Conservation (phyloP, 1,284 basidiomycete species). For the Papiliotrema laurentii region DNA sequence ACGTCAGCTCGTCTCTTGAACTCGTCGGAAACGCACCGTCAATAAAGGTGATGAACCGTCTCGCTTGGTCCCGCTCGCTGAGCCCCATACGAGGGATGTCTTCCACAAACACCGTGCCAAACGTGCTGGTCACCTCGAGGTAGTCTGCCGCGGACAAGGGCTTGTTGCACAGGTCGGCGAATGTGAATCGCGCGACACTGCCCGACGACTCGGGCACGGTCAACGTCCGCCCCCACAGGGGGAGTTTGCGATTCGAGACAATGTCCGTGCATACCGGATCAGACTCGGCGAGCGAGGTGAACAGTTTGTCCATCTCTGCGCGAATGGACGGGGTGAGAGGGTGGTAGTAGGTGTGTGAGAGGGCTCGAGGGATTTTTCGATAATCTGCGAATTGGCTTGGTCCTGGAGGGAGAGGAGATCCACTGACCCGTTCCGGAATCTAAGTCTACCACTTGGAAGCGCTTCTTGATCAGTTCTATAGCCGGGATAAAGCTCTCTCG, state of each 20-base stretch:
- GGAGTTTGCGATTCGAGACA: slow-evolving; percentile 62
- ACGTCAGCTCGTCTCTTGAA: slow-evolving; percentile 1
- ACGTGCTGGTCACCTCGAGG: slow-evolving; percentile 83
- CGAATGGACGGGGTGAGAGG: slow-evolving; percentile 65
- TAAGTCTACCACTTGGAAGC: slow-evolving; percentile 82
- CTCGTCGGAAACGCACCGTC: slow-evolving; percentile 59
- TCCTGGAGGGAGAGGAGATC: slow-evolving; percentile 21
- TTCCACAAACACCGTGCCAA: slow-evolving; percentile 80
- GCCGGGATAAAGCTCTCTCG: slow-evolving; percentile 93
- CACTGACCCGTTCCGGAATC: slow-evolving; percentile 92
- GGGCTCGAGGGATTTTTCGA: slow-evolving; percentile 78
- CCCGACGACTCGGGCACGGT: slow-evolving; percentile 72
- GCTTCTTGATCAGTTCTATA: slow-evolving; percentile 85
- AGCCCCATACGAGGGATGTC: slow-evolving; percentile 86
- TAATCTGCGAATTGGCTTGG: slow-evolving; percentile 67
- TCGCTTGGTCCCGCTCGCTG: slow-evolving; percentile 80
- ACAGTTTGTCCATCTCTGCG: slow-evolving; percentile 68
- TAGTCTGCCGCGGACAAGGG: slow-evolving; percentile 94
- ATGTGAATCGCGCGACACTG: slow-evolving; percentile 79
- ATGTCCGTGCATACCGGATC: slow-evolving; percentile 53
- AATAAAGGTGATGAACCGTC: slow-evolving; percentile 95
- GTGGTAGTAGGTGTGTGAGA: slow-evolving; percentile 87
- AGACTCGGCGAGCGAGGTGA: slow-evolving; percentile 58
- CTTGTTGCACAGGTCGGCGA: slow-evolving; percentile 80
- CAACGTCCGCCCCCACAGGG: slow-evolving; percentile 84